Percentiles rank a stretch among this genome's conserved stretches.
Evolutionary conservation across 495 filamentous ascomycete genomes (phyloP).

Genomic region (Peziza echinospora): DNA sequence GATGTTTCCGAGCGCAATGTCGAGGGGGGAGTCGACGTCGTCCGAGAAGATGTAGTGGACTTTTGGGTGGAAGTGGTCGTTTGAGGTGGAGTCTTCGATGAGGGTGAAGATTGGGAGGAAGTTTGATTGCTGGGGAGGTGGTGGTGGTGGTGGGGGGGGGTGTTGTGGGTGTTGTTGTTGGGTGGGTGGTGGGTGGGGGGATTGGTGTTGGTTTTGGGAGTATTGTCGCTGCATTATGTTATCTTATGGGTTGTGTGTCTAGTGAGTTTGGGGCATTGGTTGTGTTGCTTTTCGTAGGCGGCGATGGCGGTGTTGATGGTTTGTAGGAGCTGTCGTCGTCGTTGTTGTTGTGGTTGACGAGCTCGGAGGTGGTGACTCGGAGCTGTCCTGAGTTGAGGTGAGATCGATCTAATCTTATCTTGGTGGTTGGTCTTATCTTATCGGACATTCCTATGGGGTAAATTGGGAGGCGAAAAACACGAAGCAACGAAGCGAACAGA

Average conservation of each 20-base stretch:
- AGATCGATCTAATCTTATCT: too few species aligned
- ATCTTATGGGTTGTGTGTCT: too few species aligned
- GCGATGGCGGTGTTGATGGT: too few species aligned
- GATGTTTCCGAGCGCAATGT: slow-evolving; percentile 19
- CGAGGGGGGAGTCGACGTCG: slow-evolving; percentile 47
- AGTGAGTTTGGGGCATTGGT: too few species aligned
- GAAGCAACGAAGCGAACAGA: too few species aligned
- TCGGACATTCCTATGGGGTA: too few species aligned
- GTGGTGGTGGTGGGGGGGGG: not conserved
- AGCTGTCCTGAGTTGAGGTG: too few species aligned
- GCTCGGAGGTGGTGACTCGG: not conserved
- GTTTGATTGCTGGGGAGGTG: slow-evolving; percentile 4
- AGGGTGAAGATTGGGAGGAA: slow-evolving; percentile 49
- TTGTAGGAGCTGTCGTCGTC: too few species aligned
- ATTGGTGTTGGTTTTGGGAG: not conserved
- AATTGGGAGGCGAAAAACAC: too few species aligned
- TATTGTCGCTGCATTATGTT: too few species aligned
- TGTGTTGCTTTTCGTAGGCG: too few species aligned
- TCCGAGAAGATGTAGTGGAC: slow-evolving; percentile 83
- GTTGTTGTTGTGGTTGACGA: not conserved
- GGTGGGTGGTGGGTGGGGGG: not conserved
- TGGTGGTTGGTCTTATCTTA: too few species aligned
- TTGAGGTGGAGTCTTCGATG: slow-evolving; percentile 32
- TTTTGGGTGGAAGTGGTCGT: slow-evolving; percentile 47
- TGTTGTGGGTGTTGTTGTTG: not conserved